Evolutionary conservation across 2,329 filamentous ascomycete species (phyloP), one percentile per base, ranked within the genome.

Genomic region (Beauveria medogensis): DNA sequence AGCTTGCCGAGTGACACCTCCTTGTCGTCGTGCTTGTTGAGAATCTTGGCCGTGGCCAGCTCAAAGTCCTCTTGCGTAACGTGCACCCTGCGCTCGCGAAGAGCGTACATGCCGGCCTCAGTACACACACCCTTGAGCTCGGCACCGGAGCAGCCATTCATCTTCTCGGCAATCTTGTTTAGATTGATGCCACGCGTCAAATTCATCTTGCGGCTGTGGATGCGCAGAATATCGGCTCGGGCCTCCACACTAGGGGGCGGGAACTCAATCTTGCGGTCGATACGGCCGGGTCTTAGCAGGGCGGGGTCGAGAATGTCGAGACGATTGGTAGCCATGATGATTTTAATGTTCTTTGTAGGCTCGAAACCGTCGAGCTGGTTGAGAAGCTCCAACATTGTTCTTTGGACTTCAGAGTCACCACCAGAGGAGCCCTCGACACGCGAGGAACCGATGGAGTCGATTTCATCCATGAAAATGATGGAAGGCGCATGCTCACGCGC

Each of bases 401-500:
- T 88, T 79, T 99, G 94, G 58, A 99, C 94, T 77, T 99, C 94
- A 1, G 92, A 97, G 73, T 99, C 94, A 71, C 94, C 94, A 58
- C 92, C 92, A 22, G 91, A 95, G 62, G 90, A 95, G 28, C 93
- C 93, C 73, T 99, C 94, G 59, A 99, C 93, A 77, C 94, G 90
- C 63, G 92, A 96, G 40, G 92, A 97, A 65, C 94, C 94, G 76
- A 99, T 99, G 68, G 91, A 96, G 80, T 99, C 94, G 75, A 99
- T 97, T 77, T 99, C 94, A 75, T 99, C 94, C 94, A 99, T 99
- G 82, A 99, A 99, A 77, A 99, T 99, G 77, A 99, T 99, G 67
- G 91, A 96, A 24, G 94, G 94, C 1, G 94, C 94, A 70, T 99
- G 94, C 74, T 99, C 94, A 76, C 94, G 85, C 30, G 94, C 94